Conservation (phyloP, 306 rosid genomes). For the Rubus idaeus region DNA sequence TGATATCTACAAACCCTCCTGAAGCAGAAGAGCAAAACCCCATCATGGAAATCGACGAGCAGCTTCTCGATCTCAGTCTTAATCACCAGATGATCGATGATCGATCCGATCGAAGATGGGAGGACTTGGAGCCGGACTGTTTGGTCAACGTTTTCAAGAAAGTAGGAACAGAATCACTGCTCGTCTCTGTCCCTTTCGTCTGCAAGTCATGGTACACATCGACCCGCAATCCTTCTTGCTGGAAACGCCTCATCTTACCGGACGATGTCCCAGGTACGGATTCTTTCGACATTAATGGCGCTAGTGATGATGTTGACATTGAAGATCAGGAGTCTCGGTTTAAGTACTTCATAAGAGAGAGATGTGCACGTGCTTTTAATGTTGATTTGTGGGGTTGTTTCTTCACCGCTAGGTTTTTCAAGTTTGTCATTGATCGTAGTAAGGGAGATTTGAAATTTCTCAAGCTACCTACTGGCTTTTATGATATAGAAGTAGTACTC, state of each 20-base stretch:
- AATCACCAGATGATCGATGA: neutral
- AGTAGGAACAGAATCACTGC: neutral
- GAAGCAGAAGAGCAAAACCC: neutral
- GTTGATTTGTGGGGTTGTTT: neutral
- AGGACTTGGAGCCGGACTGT: neutral
- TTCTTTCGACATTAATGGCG: too few species aligned
- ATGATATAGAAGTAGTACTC: too few species aligned
- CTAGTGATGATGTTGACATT: too few species aligned
- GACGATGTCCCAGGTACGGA: neutral
- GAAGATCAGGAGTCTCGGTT: neutral
- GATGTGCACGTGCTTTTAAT: neutral
- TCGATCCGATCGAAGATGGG: neutral
- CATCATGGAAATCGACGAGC: neutral
- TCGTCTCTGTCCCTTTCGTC: constrained; percentile 1
- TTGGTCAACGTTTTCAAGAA: neutral
- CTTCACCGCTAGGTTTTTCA: neutral
- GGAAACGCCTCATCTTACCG: neutral
- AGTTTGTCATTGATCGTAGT: neutral
- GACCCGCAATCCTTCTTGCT: neutral
- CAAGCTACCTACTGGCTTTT: neutral
- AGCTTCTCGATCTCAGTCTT: neutral
- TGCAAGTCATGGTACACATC: constrained; percentile 9
- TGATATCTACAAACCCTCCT: neutral
- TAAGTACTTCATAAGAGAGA: neutral
- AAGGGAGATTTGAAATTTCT: neutral